Conservation (phyloP, 202 grass and related monocot species). For the Elaeis oleifera region DNA sequence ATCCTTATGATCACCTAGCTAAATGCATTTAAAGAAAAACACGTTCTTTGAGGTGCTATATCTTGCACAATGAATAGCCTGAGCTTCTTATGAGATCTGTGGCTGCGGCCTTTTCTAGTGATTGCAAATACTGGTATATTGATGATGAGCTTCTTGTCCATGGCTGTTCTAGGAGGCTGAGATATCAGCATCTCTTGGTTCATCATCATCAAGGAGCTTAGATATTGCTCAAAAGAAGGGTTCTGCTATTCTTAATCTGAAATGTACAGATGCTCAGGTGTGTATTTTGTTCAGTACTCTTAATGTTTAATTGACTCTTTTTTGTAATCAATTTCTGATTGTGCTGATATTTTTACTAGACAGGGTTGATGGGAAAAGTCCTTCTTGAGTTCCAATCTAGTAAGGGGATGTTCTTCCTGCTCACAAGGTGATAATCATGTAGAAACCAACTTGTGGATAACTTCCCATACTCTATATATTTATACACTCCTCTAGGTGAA, state of each 20-base stretch:
- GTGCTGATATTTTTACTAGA: conserved; percentile 33
- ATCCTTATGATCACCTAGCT: too few relatives aligned
- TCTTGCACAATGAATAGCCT: too few relatives aligned
- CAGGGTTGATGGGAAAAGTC: conserved; percentile 82
- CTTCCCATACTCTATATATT: too few relatives aligned
- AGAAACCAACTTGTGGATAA: too few relatives aligned
- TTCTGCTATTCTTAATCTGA: conserved; percentile 72
- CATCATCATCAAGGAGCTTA: conserved; percentile 51
- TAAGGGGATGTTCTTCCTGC: conserved; percentile 73
- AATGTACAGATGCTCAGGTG: conserved; percentile 81
- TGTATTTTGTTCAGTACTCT: conserved; percentile 1
- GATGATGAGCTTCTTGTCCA: neutral
- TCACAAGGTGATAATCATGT: conserved; percentile 45
- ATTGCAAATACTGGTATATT: too few relatives aligned
- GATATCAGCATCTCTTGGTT: conserved; percentile 54
- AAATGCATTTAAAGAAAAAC: too few relatives aligned
- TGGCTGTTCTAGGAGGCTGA: conserved; percentile 35
- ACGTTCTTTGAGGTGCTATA: too few relatives aligned
- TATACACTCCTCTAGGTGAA: too few relatives aligned
- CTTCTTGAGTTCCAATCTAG: conserved; percentile 91
- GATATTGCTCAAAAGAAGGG: conserved; percentile 60
- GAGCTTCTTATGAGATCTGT: too few relatives aligned
- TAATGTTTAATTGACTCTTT: neutral
- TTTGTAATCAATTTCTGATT: neutral
- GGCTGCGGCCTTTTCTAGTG: too few relatives aligned